These are phyloP conservation scores for Craspedostauros australis DNA, from an alignment of 108 stramenopile species.

Conservation along the genomic window DNA sequence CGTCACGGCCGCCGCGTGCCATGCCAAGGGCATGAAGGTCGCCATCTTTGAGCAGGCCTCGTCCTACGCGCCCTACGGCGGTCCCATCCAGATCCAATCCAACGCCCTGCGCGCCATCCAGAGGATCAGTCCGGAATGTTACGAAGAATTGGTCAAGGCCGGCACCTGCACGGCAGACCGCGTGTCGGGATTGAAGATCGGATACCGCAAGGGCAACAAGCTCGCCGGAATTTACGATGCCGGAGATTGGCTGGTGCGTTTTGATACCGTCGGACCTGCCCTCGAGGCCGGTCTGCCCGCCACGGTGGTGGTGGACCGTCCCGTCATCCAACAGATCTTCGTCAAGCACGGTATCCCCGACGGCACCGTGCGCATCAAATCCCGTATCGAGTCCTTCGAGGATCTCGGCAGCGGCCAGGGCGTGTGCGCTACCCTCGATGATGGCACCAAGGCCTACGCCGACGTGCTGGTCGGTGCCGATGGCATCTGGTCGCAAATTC, in stretches of 20 bases:
- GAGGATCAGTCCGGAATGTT: constrained; percentile 77
- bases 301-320: constrained; percentile 94
- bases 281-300: constrained; percentile 86
- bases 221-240: constrained; percentile 72
- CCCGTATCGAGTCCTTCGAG: constrained; percentile 64
- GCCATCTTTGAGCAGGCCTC: constrained; percentile 89
- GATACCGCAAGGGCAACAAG: constrained; percentile 78
- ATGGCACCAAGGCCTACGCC: constrained; percentile 83
- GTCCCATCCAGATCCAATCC: constrained; percentile 96
- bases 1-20: constrained; percentile 83
- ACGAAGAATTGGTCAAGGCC: constrained; percentile 66
- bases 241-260: constrained; percentile 91
- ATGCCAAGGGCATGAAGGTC: constrained; percentile 88
- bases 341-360: constrained; percentile 83
- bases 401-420: constrained; percentile 74
- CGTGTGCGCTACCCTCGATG: constrained; percentile 57
- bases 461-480: constrained; percentile 95
- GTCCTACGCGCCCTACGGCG: constrained; percentile 90
- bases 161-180: constrained; percentile 89
- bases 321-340: constrained; percentile 95
- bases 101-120: constrained; percentile 91
- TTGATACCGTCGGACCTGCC: constrained; percentile 92
- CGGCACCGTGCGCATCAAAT: constrained; percentile 83
- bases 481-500: constrained; percentile 91
- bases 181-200: constrained; percentile 85